phyloP scores from a whole-genome alignment of 192 early-diverging fungal species.

The Rhizoclosmatium globosum region DNA sequence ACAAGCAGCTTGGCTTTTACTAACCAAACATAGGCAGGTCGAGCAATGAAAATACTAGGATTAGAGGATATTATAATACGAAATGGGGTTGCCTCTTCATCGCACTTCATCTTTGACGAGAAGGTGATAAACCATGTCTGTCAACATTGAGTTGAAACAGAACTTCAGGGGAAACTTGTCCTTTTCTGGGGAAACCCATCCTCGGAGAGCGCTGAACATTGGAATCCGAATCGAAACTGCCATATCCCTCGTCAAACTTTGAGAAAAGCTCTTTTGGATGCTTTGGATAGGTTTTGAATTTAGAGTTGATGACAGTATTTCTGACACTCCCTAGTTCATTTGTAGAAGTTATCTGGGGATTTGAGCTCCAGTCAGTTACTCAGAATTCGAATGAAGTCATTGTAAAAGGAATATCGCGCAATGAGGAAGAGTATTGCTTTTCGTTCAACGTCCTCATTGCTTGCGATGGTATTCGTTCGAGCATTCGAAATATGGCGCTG shows the following conservation, averaged over 20 bases:
- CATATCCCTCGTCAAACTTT: conserved; percentile 27
- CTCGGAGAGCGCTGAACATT: neutral
- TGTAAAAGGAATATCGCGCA: neutral
- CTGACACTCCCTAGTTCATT: neutral
- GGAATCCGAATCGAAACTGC: conserved; percentile 33
- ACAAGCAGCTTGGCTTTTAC: neutral
- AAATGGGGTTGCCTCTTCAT: conserved; percentile 16
- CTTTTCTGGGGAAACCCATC: conserved; percentile 30
- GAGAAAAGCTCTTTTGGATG: conserved; percentile 23
- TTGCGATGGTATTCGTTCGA: conserved; percentile 35
- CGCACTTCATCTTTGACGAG: conserved; percentile 34
- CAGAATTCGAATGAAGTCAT: conserved; percentile 4
- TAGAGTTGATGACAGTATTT: neutral
- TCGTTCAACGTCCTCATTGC: conserved; percentile 18
- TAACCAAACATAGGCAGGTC: conserved; percentile 17
- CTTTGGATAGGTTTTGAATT: conserved; percentile 6
- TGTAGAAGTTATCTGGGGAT: conserved; percentile 14
- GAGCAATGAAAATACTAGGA: conserved; percentile 27
- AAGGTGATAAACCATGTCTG: neutral
- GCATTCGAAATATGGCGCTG: neutral
- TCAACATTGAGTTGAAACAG: too few relatives aligned
- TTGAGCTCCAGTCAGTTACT: neutral
- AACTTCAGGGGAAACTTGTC: conserved; percentile 4
- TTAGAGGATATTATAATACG: conserved; percentile 4
- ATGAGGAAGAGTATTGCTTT: neutral